Evolutionary conservation across 441 rosid species (phyloP).

Genomic region (Euphorbia schlechtendalii): DNA sequence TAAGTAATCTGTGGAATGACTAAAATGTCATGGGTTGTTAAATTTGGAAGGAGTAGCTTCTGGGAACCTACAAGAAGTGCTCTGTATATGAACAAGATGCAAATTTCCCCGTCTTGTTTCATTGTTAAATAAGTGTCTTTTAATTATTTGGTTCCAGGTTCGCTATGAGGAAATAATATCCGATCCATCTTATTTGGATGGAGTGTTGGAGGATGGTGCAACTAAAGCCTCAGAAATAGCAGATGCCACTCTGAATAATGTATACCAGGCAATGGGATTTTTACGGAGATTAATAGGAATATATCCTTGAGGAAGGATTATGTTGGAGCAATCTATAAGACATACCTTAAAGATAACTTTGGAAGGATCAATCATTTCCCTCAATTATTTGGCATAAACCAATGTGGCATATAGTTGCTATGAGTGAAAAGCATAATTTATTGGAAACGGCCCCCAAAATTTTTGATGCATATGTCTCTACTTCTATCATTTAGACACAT

Average conservation of each 20-base stretch:
- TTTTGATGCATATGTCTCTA: slow-evolving; percentile 5
- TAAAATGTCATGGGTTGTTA: neutral
- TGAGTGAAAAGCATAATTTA: slow-evolving; percentile 5
- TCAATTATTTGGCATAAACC: slow-evolving; percentile 6
- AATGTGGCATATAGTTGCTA: slow-evolving; percentile 14
- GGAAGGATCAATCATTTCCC: slow-evolving; percentile 9
- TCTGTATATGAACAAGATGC: neutral
- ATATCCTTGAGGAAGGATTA: slow-evolving; percentile 9
- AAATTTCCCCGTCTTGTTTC: neutral
- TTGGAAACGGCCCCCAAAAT: neutral
- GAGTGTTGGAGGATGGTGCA: slow-evolving; percentile 58
- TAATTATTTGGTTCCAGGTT: slow-evolving; percentile 27
- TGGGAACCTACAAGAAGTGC: no score
- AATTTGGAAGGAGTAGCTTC: no score
- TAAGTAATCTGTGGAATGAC: neutral
- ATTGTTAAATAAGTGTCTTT: neutral
- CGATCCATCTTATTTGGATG: slow-evolving; percentile 56
- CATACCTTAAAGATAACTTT: slow-evolving; percentile 15
- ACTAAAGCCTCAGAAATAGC: slow-evolving; percentile 61
- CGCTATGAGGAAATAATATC: slow-evolving; percentile 57
- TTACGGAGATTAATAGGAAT: slow-evolving; percentile 37
- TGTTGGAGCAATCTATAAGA: slow-evolving; percentile 11
- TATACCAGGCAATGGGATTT: slow-evolving; percentile 83
- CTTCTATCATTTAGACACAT: slow-evolving; percentile 10
- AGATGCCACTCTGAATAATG: slow-evolving; percentile 50